These are phyloP conservation scores for Xylaria sp. DNA, from an alignment of 2,329 filamentous ascomycete species.

Conservation along the genomic window DNA sequence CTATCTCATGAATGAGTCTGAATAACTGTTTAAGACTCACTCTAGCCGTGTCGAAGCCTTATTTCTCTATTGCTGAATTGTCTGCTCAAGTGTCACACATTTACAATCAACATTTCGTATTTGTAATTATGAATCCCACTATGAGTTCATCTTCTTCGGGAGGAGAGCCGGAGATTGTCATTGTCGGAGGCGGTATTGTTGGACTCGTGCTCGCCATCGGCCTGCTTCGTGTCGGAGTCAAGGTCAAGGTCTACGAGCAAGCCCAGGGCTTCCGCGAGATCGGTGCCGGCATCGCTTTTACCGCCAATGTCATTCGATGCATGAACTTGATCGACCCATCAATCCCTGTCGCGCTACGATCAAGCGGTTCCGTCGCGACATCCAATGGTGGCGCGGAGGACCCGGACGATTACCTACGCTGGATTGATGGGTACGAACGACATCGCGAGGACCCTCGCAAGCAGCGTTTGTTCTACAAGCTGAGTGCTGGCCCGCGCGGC, in stretches of 20 bases:
- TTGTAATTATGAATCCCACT: conserved; percentile 10
- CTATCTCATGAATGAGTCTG: background rate
- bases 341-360: conserved; percentile 38
- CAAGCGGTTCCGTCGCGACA: conserved; percentile 36
- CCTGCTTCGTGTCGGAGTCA: conserved; percentile 39
- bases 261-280: conserved; percentile 43
- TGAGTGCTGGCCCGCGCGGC: conserved; percentile 22
- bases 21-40: conserved; percentile 3
- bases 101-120: background rate
- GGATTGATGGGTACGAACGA: conserved; percentile 41
- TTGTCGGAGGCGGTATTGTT: conserved; percentile 45
- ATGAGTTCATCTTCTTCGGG: conserved; percentile 8
- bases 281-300: conserved; percentile 46
- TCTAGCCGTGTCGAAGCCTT: background rate
- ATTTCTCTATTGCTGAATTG: background rate
- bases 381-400: conserved; percentile 25
- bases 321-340: conserved; percentile 42
- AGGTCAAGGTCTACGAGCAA: conserved; percentile 42
- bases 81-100: background rate
- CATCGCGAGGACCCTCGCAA: conserved; percentile 35
- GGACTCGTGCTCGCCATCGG: conserved; percentile 41
- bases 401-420: conserved; percentile 41
- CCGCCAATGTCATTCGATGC: conserved; percentile 39
- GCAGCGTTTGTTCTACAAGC: conserved; percentile 33
- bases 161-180: conserved; percentile 35